Conservation (phyloP, 2,329 filamentous ascomycete genomes). For the Fonsecaea nubica region DNA sequence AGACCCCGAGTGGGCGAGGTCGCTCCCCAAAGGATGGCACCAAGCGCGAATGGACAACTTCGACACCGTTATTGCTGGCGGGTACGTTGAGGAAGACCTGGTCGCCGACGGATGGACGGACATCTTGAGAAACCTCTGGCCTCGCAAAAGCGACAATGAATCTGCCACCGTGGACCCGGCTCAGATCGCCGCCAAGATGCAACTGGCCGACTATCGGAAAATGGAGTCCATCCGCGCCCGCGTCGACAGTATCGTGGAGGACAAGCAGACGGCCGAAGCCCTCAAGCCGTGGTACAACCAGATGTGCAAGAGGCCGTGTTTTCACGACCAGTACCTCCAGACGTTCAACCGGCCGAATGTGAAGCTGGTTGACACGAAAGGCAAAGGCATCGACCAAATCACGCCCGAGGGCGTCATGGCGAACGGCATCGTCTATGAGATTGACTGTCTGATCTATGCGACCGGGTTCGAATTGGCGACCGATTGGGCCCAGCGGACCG, state of each 20-base stretch:
- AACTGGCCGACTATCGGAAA: slow-evolving; percentile 34
- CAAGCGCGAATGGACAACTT: slow-evolving; percentile 42
- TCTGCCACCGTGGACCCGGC: slow-evolving; percentile 9
- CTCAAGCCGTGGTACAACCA: slow-evolving; percentile 66
- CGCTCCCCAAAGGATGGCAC: slow-evolving; percentile 41
- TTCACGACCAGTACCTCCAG: slow-evolving; percentile 65
- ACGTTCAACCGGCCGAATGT: slow-evolving; percentile 67
- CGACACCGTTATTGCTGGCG: slow-evolving; percentile 39
- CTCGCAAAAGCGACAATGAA: slow-evolving; percentile 6
- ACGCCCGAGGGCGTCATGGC: slow-evolving; percentile 57
- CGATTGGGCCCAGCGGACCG: slow-evolving; percentile 28
- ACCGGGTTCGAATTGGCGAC: slow-evolving; percentile 51
- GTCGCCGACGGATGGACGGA: slow-evolving; percentile 44
- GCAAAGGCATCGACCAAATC: slow-evolving; percentile 57
- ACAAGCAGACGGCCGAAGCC: slow-evolving; percentile 57
- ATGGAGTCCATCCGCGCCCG: slow-evolving; percentile 48
- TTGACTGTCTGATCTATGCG: slow-evolving; percentile 56
- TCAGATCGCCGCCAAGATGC: slow-evolving; percentile 23
- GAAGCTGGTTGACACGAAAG: slow-evolving; percentile 65
- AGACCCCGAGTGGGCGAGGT: slow-evolving; percentile 22
- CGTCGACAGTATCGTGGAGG: slow-evolving; percentile 58
- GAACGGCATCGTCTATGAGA: slow-evolving; percentile 55
- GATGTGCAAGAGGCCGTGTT: slow-evolving; percentile 70
- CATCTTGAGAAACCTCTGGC: slow-evolving; percentile 28
- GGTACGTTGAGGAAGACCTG: slow-evolving; percentile 35